These are phyloP conservation scores for Leishmania turanica DNA, from an alignment of 208 protist genomes.

Conservation along the genomic window DNA sequence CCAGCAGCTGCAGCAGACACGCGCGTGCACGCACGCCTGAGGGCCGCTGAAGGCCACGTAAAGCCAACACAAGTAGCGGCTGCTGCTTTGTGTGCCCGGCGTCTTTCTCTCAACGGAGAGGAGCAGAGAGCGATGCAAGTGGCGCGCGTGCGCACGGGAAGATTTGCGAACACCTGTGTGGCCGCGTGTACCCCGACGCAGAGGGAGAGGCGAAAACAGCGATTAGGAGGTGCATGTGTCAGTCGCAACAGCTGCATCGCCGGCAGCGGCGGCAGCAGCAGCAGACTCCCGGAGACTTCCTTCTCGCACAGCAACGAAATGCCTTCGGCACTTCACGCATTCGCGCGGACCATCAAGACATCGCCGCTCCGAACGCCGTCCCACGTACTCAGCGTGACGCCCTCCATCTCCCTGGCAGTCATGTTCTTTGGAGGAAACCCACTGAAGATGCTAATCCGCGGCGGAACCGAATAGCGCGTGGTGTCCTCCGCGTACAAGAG, in stretches of 20 bases:
- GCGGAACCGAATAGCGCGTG: slow-evolving; percentile 34
- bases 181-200: neutral
- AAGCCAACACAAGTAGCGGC: neutral
- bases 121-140: neutral
- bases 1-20: neutral
- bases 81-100: neutral
- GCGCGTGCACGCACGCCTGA: neutral
- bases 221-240: neutral
- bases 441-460: slow-evolving; percentile 39
- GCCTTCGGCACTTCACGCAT: slow-evolving; percentile 5
- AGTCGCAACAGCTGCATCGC: neutral
- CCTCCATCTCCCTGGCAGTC: slow-evolving; percentile 20
- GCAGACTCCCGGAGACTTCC: neutral
- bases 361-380: slow-evolving; percentile 60
- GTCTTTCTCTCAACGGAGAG: neutral
- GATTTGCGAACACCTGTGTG: neutral
- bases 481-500: slow-evolving; percentile 47
- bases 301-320: neutral
- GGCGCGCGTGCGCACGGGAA: neutral
- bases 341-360: slow-evolving; percentile 59
- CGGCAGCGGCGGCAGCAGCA: slow-evolving; percentile 7
- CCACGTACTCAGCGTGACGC: slow-evolving; percentile 42
- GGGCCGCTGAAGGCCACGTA: neutral
- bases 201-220: neutral
- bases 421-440: slow-evolving; percentile 66